Base-by-base conservation (phyloP, 2,329 filamentous ascomycete genomes). In the Colletotrichum siamense region DNA sequence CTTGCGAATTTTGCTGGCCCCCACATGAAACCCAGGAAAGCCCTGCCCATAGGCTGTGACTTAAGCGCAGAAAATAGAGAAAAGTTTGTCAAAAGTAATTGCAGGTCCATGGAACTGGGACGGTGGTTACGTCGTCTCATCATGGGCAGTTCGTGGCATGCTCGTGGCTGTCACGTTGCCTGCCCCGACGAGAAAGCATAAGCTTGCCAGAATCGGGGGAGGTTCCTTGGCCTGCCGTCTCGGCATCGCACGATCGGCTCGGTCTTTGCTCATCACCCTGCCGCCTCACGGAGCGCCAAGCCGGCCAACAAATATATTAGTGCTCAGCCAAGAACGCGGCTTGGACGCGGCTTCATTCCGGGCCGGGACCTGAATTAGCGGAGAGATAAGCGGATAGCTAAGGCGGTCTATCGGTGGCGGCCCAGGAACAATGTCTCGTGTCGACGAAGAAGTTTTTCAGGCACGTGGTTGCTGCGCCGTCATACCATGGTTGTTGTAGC, bases 221-320 rank as follows among this genome's bases (percentile, higher is more conserved):
- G 18, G 24, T 44, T 49, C 24, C 49, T 57, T 57, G 49, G 30
- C 3, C 30, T 39, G 65, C 44, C 44, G 66, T 24, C 66, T 28
- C n/a, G 49, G 30, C 66, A 69, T 59, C 32, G 32, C 30, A 22
- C 30, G 52, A 69, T 69, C 66, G 66, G 66, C 66, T 69, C 52
- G 24, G 30, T 22, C 28, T 39, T 64, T 26, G 62, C 15, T 10
- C 32, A n/a, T 13, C 22, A 52, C 65, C 65, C 30, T 68, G 65
- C 66, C 66, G 52, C 66, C 32, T 69, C 66, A 39, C 52, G 66
- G 66, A 69, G 52, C 32, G 57, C 55, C 68, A 70, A 70, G 68
- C 68, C 68, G 57, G 68, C 36, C 55, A 55, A 30, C 62, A 63
- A 52, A 49, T 70, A 36, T 34, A 36, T 15, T 52, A 24, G 26